Percentiles rank a stretch among this genome's conserved stretches.
phyloP scores from a whole-genome alignment of 495 filamentous ascomycete species.

The Hypoxylon subgilvum region DNA sequence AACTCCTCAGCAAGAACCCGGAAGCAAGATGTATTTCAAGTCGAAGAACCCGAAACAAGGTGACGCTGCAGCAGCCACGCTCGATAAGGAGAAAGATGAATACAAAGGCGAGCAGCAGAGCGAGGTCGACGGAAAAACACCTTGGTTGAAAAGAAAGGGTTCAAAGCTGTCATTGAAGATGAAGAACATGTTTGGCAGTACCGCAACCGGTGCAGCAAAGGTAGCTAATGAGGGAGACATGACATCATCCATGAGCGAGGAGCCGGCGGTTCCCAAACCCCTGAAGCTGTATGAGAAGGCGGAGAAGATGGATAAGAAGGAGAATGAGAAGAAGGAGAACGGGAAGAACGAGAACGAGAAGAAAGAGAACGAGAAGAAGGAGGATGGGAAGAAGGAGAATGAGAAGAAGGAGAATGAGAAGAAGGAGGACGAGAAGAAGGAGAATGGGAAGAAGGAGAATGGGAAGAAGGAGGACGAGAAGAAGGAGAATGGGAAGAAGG shows the following conservation, averaged over 20 bases:
- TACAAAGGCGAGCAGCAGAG: neutral
- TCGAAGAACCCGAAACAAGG: neutral
- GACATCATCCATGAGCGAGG: too few species aligned
- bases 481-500: too few species aligned
- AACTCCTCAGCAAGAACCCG: neutral
- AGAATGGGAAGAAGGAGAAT: too few species aligned
- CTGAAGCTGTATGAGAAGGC: neutral
- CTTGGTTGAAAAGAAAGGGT: neutral
- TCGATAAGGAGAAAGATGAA: neutral
- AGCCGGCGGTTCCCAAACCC: neutral
- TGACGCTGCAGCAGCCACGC: too few species aligned
- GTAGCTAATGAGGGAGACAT: too few species aligned
- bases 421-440: too few species aligned
- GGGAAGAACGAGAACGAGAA: too few species aligned
- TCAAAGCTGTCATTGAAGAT: neutral
- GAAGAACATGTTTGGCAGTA: neutral
- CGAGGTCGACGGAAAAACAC: neutral
- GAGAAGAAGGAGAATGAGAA: too few species aligned
- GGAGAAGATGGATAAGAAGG: neutral
- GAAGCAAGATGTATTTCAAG: neutral
- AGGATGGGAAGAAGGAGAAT: neutral
- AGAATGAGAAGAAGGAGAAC: too few species aligned
- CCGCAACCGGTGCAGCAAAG: neutral
- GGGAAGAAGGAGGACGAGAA: too few species aligned
- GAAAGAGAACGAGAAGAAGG: neutral